Evolutionary conservation across 441 rosid species (phyloP), one percentile per base, ranked within the genome.

Genomic region (Populus hybrid): DNA sequence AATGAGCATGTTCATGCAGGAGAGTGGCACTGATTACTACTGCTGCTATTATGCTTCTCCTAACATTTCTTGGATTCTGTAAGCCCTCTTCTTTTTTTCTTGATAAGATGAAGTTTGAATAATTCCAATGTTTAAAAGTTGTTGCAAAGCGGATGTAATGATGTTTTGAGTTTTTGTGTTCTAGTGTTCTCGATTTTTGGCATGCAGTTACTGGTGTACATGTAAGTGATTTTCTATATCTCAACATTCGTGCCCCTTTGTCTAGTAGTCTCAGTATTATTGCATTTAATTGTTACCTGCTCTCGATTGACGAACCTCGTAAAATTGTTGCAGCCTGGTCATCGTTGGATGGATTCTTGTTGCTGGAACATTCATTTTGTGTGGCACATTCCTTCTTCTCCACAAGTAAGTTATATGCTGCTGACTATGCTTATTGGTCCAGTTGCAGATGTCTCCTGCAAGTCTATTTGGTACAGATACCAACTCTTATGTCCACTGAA

Each of bases 311-410:
- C 28, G 70, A 42, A 68, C 18, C 12, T 40, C 28, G 0, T 76
- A 67, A 74, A 76, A 77, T 69, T 74, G 42, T 80, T 86, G 86
- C 89, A 95, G 99, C 77, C 87, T 95, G 84, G 97, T 94, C 71
- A 75, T 86, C 24, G 72, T 91, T 28, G 99, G 97, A 83, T 95
- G 99, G 99, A 75, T 94, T 70, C 90, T 95, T 79, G 98, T 95
- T 30, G 76, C 97, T 0, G 97, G 94, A 73, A 91, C 97, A 73
- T 95, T 94, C 84, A 89, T 94, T 64, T 82, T 95, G 70, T 90
- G 97, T 7, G 97, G 99, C 79, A 86, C 89, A 70, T 95, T 95
- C 82, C 95, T 95, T 67, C 86, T 92, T 67, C 88, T 95, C 74
- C 99, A 95, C 72, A 95, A 95, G 99, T 95, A 90, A 85, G 91